Conservation (phyloP, 139 green algal species). For the Volvox africanus region DNA sequence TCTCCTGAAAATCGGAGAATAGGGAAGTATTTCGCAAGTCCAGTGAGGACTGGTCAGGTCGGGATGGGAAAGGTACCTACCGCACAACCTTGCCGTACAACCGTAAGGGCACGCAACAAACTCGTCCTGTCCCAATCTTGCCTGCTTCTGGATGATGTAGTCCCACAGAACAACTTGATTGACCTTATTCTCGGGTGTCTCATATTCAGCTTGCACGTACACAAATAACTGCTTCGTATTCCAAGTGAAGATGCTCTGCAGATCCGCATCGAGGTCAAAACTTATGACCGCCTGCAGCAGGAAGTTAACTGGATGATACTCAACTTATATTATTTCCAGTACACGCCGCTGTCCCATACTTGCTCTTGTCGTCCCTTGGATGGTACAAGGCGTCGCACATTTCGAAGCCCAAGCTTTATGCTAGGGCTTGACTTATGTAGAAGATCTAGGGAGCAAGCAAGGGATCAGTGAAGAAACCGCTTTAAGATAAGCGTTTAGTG, state of each 20-base stretch:
- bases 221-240: constrained; percentile 92
- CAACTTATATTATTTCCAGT: not conserved
- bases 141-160: constrained; percentile 74
- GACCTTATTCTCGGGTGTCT: constrained; percentile 48
- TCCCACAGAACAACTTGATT: constrained; percentile 90
- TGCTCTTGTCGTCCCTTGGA: constrained; percentile 46
- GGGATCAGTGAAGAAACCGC: not conserved
- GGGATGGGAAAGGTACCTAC: too few relatives aligned
- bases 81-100: too few relatives aligned
- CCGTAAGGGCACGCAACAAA: too few relatives aligned
- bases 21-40: too few relatives aligned
- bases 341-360: constrained; percentile 6
- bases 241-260: constrained; percentile 85
- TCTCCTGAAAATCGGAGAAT: constrained; percentile 49
- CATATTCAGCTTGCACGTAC: constrained; percentile 64
- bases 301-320: not conserved
- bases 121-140: too few relatives aligned
- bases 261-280: constrained; percentile 78
- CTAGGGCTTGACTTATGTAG: constrained; percentile 56
- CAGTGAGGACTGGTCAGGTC: too few relatives aligned
- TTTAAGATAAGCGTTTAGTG: not conserved
- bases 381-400: constrained; percentile 46
- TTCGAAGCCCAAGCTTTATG: constrained; percentile 39
- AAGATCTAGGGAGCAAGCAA: constrained; percentile 48
- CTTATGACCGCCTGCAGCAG: constrained; percentile 69